These are phyloP conservation scores for Aciculoconidium aculeatum DNA, from an alignment of 805 yeast genomes.

Conservation along the genomic window DNA sequence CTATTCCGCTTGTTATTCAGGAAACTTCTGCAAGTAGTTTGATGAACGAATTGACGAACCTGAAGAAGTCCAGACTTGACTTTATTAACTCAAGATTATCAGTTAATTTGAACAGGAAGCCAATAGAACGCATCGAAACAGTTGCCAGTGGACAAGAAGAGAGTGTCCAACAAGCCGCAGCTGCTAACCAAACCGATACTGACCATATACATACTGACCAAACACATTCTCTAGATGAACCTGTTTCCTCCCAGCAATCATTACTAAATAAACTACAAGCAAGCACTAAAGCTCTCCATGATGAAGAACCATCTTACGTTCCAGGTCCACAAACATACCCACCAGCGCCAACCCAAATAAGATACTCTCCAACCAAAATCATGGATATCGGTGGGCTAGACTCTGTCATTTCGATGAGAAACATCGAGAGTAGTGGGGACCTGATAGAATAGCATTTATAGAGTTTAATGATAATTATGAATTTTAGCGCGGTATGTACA, in stretches of 20 bases:
- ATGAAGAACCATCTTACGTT: conserved; percentile 2
- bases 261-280: conserved; percentile 34
- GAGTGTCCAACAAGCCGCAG: no score
- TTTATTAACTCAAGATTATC: conserved; percentile 15
- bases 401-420: no score
- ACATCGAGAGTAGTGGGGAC: conserved; percentile 5
- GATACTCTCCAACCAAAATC: conserved; percentile 5
- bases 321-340: conserved; percentile 3
- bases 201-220: no score
- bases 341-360: conserved; percentile 1
- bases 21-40: conserved; percentile 1
- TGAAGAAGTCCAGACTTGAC: conserved; percentile 8
- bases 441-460: conserved; percentile 4
- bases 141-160: no score
- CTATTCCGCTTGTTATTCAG: conserved; percentile 7
- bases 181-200: no score
- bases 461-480: conserved; percentile 1
- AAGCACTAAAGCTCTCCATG: conserved; percentile 15
- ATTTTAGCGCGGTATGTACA: no score
- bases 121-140: no score
- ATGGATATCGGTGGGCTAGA: no score
- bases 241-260: conserved; percentile 15
- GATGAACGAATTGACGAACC: conserved; percentile 3
- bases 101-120: conserved; percentile 8
- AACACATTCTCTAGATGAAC: conserved; percentile 6